Evolutionary conservation across 257 asterid genomes (phyloP).

Genomic region (Salvia rosmarinus): DNA sequence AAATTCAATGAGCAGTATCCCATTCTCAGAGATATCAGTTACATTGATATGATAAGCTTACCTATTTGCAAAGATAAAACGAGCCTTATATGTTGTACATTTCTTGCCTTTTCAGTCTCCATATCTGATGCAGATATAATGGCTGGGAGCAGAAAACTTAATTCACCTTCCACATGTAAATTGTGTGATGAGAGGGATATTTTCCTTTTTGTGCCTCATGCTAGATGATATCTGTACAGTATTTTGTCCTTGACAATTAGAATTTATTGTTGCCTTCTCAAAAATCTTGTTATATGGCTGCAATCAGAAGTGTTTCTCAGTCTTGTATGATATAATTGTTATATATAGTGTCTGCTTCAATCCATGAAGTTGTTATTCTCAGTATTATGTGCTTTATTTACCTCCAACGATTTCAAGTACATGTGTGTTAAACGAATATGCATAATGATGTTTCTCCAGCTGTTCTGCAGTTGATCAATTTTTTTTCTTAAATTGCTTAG

Average conservation of each 20-base stretch:
- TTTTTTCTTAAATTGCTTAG: slow-evolving; percentile 4
- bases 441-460: slow-evolving; percentile 1
- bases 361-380: background rate
- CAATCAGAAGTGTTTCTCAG: background rate
- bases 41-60: slow-evolving; percentile 18
- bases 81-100: background rate
- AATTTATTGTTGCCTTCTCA: background rate
- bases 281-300: slow-evolving; percentile 19
- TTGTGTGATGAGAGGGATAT: slow-evolving; percentile 9
- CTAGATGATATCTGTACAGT: background rate
- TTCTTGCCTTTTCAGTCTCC: slow-evolving; percentile 18
- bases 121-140: slow-evolving; percentile 1
- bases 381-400: background rate
- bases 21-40: slow-evolving; percentile 14
- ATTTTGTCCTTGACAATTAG: slow-evolving; percentile 3
- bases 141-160: background rate
- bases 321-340: background rate
- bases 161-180: slow-evolving; percentile 9
- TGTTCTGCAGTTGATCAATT: slow-evolving; percentile 3
- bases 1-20: slow-evolving; percentile 16
- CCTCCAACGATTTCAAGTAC: background rate
- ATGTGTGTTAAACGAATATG: background rate
- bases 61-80: background rate
- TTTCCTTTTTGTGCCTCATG: background rate
- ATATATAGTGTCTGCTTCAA: slow-evolving; percentile 10